These are phyloP conservation scores for Rosellinia necatrix DNA, from an alignment of 2,329 filamentous ascomycete species.

Conservation along the genomic window DNA sequence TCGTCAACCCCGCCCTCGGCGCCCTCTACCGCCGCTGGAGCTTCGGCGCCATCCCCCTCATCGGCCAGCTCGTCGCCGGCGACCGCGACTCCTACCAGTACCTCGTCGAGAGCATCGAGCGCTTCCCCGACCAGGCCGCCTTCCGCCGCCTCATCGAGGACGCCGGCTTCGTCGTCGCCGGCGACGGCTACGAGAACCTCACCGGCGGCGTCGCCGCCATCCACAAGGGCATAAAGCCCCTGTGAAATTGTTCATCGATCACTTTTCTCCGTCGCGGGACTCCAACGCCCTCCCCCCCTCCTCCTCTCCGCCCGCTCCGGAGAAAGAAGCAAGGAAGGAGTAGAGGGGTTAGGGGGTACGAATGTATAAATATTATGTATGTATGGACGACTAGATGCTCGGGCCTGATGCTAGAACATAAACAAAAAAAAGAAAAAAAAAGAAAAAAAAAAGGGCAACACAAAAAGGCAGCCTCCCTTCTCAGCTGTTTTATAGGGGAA, in stretches of 20 bases:
- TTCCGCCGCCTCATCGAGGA: conserved; percentile 83
- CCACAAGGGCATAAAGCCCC: conserved; percentile 91
- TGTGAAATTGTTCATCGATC: no score
- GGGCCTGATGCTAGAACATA: no score
- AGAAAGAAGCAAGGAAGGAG: no score
- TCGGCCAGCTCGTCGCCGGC: conserved; percentile 91
- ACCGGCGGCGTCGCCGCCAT: conserved; percentile 93
- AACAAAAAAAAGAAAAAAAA: no score
- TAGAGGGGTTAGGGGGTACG: no score
- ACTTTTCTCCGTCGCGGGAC: no score
- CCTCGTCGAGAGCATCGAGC: conserved; percentile 95
- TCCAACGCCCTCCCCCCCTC: no score
- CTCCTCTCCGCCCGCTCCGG: no score
- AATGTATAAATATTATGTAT: no score
- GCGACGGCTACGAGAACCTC: conserved; percentile 84
- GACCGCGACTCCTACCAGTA: conserved; percentile 98
- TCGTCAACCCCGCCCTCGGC: conserved; percentile 71
- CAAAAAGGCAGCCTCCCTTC: no score
- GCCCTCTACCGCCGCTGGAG: conserved; percentile 93
- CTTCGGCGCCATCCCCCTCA: conserved; percentile 90
- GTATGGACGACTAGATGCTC: no score
- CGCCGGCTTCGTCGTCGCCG: conserved; percentile 85
- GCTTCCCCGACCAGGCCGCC: conserved; percentile 83
- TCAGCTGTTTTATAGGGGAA: no score
- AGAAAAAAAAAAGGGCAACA: not conserved